Evolutionary conservation across 208 protist species (phyloP), one percentile per base, ranked within the genome.

Genomic region (Strigomonas culicis): DNA sequence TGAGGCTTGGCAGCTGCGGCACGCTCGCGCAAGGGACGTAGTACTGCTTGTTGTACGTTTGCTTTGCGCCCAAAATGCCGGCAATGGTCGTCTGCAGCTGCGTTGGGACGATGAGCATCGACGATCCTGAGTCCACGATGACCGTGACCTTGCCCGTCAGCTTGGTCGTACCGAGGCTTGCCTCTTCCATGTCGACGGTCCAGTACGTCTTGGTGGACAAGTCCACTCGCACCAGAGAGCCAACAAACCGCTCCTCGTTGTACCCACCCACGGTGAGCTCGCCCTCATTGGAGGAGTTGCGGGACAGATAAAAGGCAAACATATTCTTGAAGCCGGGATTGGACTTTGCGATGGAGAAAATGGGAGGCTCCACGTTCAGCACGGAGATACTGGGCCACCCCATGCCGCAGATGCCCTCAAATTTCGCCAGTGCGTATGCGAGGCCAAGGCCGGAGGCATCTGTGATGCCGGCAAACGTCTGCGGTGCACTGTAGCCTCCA

Each of bases 101-200:
- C 43, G 61, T 72, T 46, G 97, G 97, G 62, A 90, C 94, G 50
- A 90, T 86, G 58, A 99, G 68, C 27, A 98, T 77, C 25, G 93
- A 98, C 19, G 97, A 98, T 57, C 97, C 97, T 4, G 95, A 98
- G 74, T 98, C 97, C 43, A 88, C 84, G 43, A 95, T 93, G 27
- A 66, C 85, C 15, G 62, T 81, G 41, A 79, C 49, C 25, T 50
- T 50, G 47, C 55, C 63, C 31, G 25, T 70, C 52, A 95, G 92
- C 43, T 68, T 73, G 28, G 70, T 41, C 60, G 62, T 64, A 41
- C 64, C 80, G 27, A 97, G 32, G 15, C 25, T 32, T 52, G 80
- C 59, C 27, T 70, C 58, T 10, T 77, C 71, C 59, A 92, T 77
- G 19, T 64, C 67, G 47, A 98, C 86, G 43, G 87, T 77, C 97